Percentiles rank a stretch among this genome's conserved stretches.
phyloP scores from a whole-genome alignment of 352 stramenopile species.

The Phytophthora pluvialis region DNA sequence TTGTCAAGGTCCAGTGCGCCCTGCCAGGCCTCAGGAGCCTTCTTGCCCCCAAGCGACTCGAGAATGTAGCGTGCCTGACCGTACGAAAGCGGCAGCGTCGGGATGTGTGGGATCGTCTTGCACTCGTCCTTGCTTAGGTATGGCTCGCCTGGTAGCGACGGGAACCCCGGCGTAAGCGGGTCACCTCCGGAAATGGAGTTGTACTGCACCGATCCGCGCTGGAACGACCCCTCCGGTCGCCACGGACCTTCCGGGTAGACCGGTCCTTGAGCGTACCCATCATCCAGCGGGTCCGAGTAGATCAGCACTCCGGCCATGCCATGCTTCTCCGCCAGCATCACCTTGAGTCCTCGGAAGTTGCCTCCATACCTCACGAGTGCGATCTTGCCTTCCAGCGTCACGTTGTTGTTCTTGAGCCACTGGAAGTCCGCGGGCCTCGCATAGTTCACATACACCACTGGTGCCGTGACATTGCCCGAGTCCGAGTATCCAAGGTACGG shows the following conservation, averaged over 20 bases:
- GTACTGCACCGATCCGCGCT: slow-evolving; percentile 89
- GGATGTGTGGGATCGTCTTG: slow-evolving; percentile 46
- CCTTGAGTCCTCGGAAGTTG: slow-evolving; percentile 81
- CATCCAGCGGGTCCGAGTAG: slow-evolving; percentile 89
- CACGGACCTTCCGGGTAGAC: slow-evolving; percentile 48
- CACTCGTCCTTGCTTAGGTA: slow-evolving; percentile 53
- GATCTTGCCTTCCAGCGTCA: slow-evolving; percentile 83
- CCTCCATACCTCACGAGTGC: slow-evolving; percentile 86
- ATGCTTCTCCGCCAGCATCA: slow-evolving; percentile 83
- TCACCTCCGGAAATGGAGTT: slow-evolving; percentile 79
- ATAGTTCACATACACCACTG: slow-evolving; percentile 91
- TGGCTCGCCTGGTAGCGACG: slow-evolving; percentile 48
- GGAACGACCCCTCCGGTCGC: slow-evolving; percentile 77
- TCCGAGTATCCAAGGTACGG: slow-evolving; percentile 87
- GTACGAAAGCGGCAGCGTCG: slow-evolving; percentile 78
- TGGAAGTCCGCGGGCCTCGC: slow-evolving; percentile 84
- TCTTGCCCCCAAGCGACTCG: slow-evolving; percentile 58
- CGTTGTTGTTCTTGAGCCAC: slow-evolving; percentile 65
- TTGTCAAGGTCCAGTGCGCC: slow-evolving; percentile 60
- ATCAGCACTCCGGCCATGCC: slow-evolving; percentile 85
- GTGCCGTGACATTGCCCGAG: slow-evolving; percentile 70
- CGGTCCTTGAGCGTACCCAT: slow-evolving; percentile 69
- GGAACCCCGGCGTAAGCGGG: slow-evolving; percentile 58
- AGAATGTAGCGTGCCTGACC: slow-evolving; percentile 84
- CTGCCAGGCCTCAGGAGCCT: slow-evolving; percentile 63